Evolutionary conservation across 75 land plant species (phyloP).

Genomic region (Selaginella moellendorffii): DNA sequence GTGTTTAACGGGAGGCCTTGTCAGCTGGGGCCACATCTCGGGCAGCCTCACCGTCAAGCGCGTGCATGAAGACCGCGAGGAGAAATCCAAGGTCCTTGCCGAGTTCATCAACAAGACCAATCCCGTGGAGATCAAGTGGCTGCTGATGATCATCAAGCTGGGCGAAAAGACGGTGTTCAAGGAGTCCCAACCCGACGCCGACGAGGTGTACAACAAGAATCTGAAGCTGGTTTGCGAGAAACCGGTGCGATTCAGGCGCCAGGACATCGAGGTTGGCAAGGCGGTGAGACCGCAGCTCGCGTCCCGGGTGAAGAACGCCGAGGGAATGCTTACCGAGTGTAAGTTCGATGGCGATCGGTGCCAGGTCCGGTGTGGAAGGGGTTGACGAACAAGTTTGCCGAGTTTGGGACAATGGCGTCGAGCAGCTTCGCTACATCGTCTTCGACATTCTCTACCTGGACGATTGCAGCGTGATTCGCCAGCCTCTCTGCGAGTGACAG

Average conservation of each 20-base stretch:
- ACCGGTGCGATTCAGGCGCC: slow-evolving; percentile 8
- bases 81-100: slow-evolving; percentile 9
- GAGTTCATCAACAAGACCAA: slow-evolving; percentile 14
- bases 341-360: slow-evolving; percentile 28
- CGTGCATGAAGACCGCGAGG: no score
- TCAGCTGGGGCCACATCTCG: no score
- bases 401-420: background rate
- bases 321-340: slow-evolving; percentile 20
- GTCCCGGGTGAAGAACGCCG: slow-evolving; percentile 15
- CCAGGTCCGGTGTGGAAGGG: slow-evolving; percentile 29
- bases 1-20: no score
- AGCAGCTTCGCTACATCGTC: slow-evolving; percentile 22
- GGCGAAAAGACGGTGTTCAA: slow-evolving; percentile 23
- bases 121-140: slow-evolving; percentile 20
- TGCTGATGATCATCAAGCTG: slow-evolving; percentile 16
- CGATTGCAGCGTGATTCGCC: slow-evolving; percentile 90
- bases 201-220: slow-evolving; percentile 16
- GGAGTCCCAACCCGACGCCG: slow-evolving; percentile 22
- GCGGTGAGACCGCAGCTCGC: slow-evolving; percentile 21
- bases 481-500: slow-evolving; percentile 64
- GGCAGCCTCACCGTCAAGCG: no score
- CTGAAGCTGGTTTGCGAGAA: slow-evolving; percentile 15
- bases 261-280: slow-evolving; percentile 24
- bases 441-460: slow-evolving; percentile 86
- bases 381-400: slow-evolving; percentile 4